Conservation (phyloP, 495 filamentous ascomycete species). For the Aspergillus coremiiformis region DNA sequence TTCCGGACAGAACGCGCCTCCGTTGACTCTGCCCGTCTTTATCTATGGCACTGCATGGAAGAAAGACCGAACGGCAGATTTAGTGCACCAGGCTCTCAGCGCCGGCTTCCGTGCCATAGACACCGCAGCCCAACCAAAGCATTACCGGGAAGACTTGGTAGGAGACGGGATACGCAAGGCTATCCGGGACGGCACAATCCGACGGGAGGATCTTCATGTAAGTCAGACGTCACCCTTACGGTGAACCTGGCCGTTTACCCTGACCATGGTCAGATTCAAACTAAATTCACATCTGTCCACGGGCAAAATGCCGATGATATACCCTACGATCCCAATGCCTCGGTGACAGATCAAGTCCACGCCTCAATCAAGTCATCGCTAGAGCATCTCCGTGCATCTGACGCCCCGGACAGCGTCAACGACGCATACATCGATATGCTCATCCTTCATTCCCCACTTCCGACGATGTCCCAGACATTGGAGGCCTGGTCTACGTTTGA, state of each 20-base stretch:
- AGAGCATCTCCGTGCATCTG: slow-evolving; percentile 45
- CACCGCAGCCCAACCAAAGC: slow-evolving; percentile 70
- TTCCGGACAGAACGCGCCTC: slow-evolving; percentile 19
- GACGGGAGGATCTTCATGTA: slow-evolving; percentile 55
- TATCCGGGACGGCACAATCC: slow-evolving; percentile 49
- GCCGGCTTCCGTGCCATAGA: slow-evolving; percentile 70
- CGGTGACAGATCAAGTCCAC: slow-evolving; percentile 54
- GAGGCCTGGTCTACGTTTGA: slow-evolving; percentile 58
- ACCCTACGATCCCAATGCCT: slow-evolving; percentile 49
- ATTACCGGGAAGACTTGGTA: slow-evolving; percentile 69
- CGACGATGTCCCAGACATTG: slow-evolving; percentile 49
- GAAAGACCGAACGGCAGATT: slow-evolving; percentile 56
- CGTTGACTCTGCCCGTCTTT: slow-evolving; percentile 44
- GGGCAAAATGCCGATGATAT: slow-evolving; percentile 53
- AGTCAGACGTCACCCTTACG: slow-evolving; percentile 13
- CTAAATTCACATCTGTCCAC: slow-evolving; percentile 62
- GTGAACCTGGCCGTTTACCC: not conserved
- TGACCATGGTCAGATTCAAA: slow-evolving; percentile 55
- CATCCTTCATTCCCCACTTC: slow-evolving; percentile 63
- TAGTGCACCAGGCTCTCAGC: slow-evolving; percentile 62
- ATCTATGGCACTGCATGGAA: slow-evolving; percentile 91
- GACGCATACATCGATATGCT: slow-evolving; percentile 64
- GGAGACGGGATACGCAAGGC: slow-evolving; percentile 56
- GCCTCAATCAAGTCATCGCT: slow-evolving; percentile 61
- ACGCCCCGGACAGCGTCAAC: slow-evolving; percentile 23